Evolutionary conservation across 1,284 basidiomycete genomes (phyloP), one percentile per base, ranked within the genome.

Genomic region (Malassezia globosa): DNA sequence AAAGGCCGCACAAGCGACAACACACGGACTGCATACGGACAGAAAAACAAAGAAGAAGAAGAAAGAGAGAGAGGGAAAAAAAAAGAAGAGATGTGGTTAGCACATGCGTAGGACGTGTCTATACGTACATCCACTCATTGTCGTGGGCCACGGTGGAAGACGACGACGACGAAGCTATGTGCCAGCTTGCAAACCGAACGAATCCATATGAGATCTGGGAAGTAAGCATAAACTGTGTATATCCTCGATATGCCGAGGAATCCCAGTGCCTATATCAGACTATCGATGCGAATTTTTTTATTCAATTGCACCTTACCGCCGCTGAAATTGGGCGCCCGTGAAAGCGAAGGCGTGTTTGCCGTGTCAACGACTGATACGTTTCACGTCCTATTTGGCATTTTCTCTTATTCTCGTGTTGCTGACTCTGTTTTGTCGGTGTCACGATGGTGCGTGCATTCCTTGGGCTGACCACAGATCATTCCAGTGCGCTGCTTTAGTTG

Each of bases 1-100:
- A 70, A 70, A 16, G 68, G 68, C 50, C 66, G 63, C 59, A 70
- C 68, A 43, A 70, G 66, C 61, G 63, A 64, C 58, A 70, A 50
- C 48, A 69, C 63, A 42, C 68, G 63, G 65, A 70, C 62, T 66
- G 53, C 14, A 16, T 18, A 2, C 18, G 40, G 8, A 1, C 22
- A 19, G 8, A n/a, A n/a, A n/a, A n/a, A n/a, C n/a, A n/a, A n/a
- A n/a, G n/a, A n/a, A n/a, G n/a, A n/a, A n/a, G n/a, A n/a, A n/a
- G n/a, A n/a, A n/a, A n/a, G n/a, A n/a, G n/a, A n/a, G n/a, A n/a
- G n/a, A n/a, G n/a, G n/a, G n/a, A n/a, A n/a, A n/a, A n/a, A n/a
- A n/a, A n/a, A n/a, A n/a, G n/a, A n/a, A n/a, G n/a, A n/a, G n/a
- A n/a, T n/a, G n/a, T n/a, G n/a, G n/a, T n/a, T n/a, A n/a, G n/a